phyloP scores from a whole-genome alignment of 2,329 filamentous ascomycete genomes.

The Scytalidium sp. region DNA sequence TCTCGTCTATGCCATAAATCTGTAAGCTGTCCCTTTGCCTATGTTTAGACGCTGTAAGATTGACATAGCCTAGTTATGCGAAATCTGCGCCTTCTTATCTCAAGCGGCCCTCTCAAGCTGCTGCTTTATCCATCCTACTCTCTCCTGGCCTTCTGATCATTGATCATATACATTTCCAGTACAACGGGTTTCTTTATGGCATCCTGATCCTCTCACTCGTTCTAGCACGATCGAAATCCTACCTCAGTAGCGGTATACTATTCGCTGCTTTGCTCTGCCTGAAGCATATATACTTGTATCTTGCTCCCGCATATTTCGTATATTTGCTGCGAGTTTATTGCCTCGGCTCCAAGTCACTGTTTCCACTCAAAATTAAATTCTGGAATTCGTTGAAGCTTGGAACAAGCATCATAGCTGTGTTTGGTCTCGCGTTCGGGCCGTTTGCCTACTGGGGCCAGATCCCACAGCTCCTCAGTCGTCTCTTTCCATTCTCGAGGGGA shows the following conservation, averaged over 20 bases:
- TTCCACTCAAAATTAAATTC: slow-evolving; percentile 64
- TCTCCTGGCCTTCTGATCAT: slow-evolving; percentile 95
- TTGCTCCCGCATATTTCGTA: slow-evolving; percentile 93
- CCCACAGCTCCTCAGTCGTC: slow-evolving; percentile 74
- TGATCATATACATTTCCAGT: slow-evolving; percentile 98
- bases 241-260: slow-evolving; percentile 74
- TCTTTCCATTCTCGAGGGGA: slow-evolving; percentile 93
- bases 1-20: slow-evolving; percentile 76
- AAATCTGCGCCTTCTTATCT: slow-evolving; percentile 62
- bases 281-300: slow-evolving; percentile 97
- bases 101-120: slow-evolving; percentile 79
- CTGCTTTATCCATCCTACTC: slow-evolving; percentile 82
- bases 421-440: slow-evolving; percentile 82
- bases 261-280: slow-evolving; percentile 87
- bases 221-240: slow-evolving; percentile 69
- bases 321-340: slow-evolving; percentile 90
- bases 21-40: slow-evolving; percentile 44
- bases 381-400: slow-evolving; percentile 83
- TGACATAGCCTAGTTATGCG: slow-evolving; percentile 58
- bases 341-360: slow-evolving; percentile 71
- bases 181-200: slow-evolving; percentile 96
- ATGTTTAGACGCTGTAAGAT: slow-evolving; percentile 13
- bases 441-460: slow-evolving; percentile 82
- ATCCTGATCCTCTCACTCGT: slow-evolving; percentile 84
- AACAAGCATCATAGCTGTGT: slow-evolving; percentile 65